Conservation (phyloP, 1,284 basidiomycete genomes). For the Ceratobasidium sp. region DNA sequence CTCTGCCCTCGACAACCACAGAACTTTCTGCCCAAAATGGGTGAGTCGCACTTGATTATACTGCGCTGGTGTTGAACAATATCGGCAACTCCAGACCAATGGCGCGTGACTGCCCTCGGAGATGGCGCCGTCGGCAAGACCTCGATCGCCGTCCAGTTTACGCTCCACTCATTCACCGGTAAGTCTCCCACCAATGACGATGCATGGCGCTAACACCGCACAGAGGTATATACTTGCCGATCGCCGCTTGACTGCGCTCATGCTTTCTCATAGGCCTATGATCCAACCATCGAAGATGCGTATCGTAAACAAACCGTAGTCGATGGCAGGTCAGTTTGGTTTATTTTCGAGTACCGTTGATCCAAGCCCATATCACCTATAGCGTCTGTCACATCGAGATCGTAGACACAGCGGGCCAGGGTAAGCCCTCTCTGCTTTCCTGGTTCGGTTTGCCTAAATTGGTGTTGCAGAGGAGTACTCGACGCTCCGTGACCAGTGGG, state of each 20-base stretch:
- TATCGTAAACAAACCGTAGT: conserved; percentile 49
- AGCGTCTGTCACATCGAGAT: conserved; percentile 43
- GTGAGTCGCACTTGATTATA: neutral
- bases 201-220: conserved; percentile 5
- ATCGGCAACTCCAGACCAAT: conserved; percentile 17
- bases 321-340: conserved; percentile 47
- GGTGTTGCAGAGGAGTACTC: conserved; percentile 37
- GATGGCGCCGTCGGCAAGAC: conserved; percentile 40
- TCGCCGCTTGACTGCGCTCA: conserved; percentile 1
- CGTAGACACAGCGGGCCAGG: conserved; percentile 48
- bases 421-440: conserved; percentile 35
- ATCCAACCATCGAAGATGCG: conserved; percentile 49
- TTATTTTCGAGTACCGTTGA: neutral
- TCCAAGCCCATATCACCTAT: neutral
- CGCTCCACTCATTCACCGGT: conserved; percentile 34
- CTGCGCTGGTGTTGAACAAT: neutral
- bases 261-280: conserved; percentile 43
- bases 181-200: neutral
- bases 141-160: conserved; percentile 37
- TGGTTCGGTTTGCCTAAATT: conserved; percentile 28
- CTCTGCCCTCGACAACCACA: neutral
- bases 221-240: conserved; percentile 27
- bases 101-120: conserved; percentile 38
- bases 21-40: conserved; percentile 11
- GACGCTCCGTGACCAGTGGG: conserved; percentile 39